A percentile compares a stretch with the other conserved stretches of the same genome.
Evolutionary conservation across 768 basidiomycete genomes (phyloP).

Genomic region (Tulasnella sp.): DNA sequence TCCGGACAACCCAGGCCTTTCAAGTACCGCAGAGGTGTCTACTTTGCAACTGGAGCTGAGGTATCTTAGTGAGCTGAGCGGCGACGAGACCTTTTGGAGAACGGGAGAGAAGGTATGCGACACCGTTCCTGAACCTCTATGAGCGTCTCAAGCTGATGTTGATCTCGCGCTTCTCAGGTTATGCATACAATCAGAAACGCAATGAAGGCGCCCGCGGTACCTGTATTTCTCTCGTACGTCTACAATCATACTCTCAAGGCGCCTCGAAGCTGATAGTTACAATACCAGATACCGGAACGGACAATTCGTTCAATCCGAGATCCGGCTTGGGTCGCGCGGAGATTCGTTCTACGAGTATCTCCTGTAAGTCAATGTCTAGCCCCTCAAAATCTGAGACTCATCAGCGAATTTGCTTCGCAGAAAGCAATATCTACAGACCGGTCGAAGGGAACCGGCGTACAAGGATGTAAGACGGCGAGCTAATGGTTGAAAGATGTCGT

Average conservation of each 20-base stretch:
- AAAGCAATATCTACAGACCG: conserved; percentile 75
- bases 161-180: background rate
- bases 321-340: conserved; percentile 83
- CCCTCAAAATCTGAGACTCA: background rate
- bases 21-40: conserved; percentile 76
- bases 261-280: background rate
- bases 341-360: conserved; percentile 94
- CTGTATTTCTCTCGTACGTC: conserved; percentile 7
- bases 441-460: conserved; percentile 60
- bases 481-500: background rate
- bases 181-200: conserved; percentile 2
- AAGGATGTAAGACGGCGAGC: conserved; percentile 40
- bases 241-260: background rate
- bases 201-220: background rate
- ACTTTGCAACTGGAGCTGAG: conserved; percentile 89
- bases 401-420: conserved; percentile 20
- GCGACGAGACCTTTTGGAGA: conserved; percentile 68
- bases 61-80: conserved; percentile 73
- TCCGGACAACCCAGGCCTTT: conserved; percentile 39
- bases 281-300: conserved; percentile 23
- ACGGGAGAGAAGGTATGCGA: conserved; percentile 53
- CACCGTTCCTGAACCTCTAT: background rate
- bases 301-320: conserved; percentile 50
- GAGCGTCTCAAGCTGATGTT: background rate
- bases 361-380: conserved; percentile 37